Evolutionary conservation across 1,139 yeast genomes (phyloP).

Genomic region (Nakaseomyces kungkrabaensis): DNA sequence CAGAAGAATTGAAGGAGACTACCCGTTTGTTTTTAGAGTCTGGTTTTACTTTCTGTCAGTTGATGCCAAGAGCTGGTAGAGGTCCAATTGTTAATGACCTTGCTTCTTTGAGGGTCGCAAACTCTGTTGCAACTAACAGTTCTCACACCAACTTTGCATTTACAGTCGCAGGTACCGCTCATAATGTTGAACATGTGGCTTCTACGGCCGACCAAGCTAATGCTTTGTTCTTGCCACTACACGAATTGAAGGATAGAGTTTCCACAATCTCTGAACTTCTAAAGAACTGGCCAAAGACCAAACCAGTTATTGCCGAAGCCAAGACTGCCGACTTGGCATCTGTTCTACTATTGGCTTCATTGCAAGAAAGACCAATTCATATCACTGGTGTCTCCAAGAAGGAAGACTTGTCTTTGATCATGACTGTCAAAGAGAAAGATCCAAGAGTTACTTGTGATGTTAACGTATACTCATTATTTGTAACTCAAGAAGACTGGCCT

Average conservation of each 20-base stretch:
- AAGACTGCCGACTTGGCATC: constrained; percentile 87
- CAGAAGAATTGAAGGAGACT: constrained; percentile 49
- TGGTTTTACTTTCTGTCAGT: constrained; percentile 81
- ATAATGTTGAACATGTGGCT: constrained; percentile 53
- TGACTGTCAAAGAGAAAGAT: constrained; percentile 76
- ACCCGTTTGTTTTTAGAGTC: constrained; percentile 67
- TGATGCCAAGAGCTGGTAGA: constrained; percentile 61
- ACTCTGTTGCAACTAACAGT: constrained; percentile 44
- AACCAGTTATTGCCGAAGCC: constrained; percentile 89
- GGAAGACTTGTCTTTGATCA: constrained; percentile 76
- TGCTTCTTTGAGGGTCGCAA: constrained; percentile 54
- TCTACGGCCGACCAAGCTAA: constrained; percentile 62
- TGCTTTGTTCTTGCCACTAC: constrained; percentile 72
- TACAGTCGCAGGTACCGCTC: constrained; percentile 71
- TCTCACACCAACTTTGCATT: constrained; percentile 78
- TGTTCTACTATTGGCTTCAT: constrained; percentile 76
- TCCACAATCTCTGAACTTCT: constrained; percentile 71
- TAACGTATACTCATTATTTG: constrained; percentile 67
- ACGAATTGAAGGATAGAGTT: constrained; percentile 60
- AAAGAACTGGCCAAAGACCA: constrained; percentile 71
- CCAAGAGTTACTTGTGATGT: constrained; percentile 87
- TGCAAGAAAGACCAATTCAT: constrained; percentile 79
- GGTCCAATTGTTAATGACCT: constrained; percentile 60
- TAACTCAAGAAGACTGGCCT: constrained; percentile 63
- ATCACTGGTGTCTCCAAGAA: constrained; percentile 75